Evolutionary conservation across 1,284 basidiomycete species (phyloP), one percentile per base, ranked within the genome.

Genomic region (Laetiporus sulphureus): DNA sequence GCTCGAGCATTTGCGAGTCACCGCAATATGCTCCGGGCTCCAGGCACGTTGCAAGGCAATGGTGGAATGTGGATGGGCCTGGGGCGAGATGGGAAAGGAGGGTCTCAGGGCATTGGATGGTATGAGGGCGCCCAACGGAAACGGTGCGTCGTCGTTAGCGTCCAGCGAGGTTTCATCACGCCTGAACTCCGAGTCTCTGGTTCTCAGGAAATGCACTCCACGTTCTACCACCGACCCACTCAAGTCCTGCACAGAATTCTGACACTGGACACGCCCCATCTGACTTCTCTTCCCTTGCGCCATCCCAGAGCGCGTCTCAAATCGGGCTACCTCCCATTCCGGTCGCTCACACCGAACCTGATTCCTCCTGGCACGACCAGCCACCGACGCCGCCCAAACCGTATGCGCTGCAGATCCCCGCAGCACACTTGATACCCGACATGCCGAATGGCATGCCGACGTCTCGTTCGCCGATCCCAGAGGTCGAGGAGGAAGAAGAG

Each of bases 41-140:
- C 69, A 73, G 4, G 63, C 66, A 7, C 68, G 85, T 2, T 81
- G 78, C 50, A 67, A 64, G 22, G 82, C 82, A 0, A 68, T 89
- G 52, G 69, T 75, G 2, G 74, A 83, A 42, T 85, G 80, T 50
- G 83, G 77, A 1, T 72, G 68, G 68, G 61, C 66, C 2, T 87
- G 83, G 83, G 61, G 67, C 1, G 78, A 84, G 55, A 70, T 74
- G 64, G 84, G 79, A 0, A 77, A 71, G 53, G 72, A 76, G 47
- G 79, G 71, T 5, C 53, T 75, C 16, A 55, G 61, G 5, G 63
- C 66, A 0, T 45, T 78, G 13, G 67, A 73, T 30, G 50, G 45
- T 13, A 47, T 62, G 8, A 45, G 46, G 41, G 32, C 44, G 20
- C 34, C 18, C 24, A 54, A 58, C 16, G 54, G 55, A 34, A 45